Percentiles rank a stretch among this genome's conserved stretches.
Conservation (phyloP, 164 flowering plant species). For the Vitis rupestris region DNA sequence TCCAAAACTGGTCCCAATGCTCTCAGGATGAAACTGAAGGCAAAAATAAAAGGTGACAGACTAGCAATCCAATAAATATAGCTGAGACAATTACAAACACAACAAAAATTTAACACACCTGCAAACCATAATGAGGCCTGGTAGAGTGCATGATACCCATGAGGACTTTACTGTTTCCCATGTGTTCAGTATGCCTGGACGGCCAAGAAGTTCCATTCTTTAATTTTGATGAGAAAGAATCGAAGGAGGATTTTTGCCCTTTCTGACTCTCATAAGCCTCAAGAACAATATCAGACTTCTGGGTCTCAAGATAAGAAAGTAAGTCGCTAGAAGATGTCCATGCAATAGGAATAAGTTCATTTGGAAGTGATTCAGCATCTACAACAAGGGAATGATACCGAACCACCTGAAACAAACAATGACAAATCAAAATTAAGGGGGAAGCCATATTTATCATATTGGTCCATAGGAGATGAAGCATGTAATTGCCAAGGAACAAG, state of each 20-base stretch:
- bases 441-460: no score
- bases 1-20: conserved; percentile 84
- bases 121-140: conserved; percentile 95
- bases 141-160: conserved; percentile 90
- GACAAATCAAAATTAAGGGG: background rate
- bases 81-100: conserved; percentile 1
- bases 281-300: conserved; percentile 17
- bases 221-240: conserved; percentile 14
- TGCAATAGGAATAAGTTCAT: conserved; percentile 83
- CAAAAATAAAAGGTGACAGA: conserved; percentile 16
- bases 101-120: conserved; percentile 44
- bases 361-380: conserved; percentile 74
- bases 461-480: no score
- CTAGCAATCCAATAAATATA: conserved; percentile 1
- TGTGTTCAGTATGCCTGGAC: conserved; percentile 21
- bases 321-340: conserved; percentile 64
- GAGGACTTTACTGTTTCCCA: conserved; percentile 38
- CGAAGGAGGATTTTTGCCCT: conserved; percentile 5
- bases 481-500: no score
- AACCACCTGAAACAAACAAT: conserved; percentile 65
- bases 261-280: conserved; percentile 22
- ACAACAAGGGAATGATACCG: conserved; percentile 94
- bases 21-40: conserved; percentile 95
- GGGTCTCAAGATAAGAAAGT: conserved; percentile 46
- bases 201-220: conserved; percentile 23